A percentile compares a stretch with the other conserved stretches of the same genome.
Evolutionary conservation across 805 yeast species (phyloP).

Genomic region (Kodamaea fukazawae): DNA sequence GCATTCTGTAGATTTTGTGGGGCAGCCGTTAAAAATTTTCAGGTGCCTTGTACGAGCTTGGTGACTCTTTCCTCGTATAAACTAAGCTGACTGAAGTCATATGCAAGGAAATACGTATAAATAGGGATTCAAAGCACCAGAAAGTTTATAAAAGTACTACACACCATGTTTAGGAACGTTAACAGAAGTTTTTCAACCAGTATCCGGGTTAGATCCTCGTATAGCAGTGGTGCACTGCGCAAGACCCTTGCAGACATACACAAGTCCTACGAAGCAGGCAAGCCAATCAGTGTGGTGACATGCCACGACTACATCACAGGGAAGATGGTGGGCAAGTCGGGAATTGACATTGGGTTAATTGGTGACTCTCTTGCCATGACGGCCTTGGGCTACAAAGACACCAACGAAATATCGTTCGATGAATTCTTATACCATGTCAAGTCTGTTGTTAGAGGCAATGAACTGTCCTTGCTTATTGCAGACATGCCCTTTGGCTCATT

Average conservation of each 20-base stretch:
- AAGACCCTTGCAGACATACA: slow-evolving; percentile 14
- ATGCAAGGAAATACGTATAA: no score
- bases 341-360: slow-evolving; percentile 67
- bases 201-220: slow-evolving; percentile 10
- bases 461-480: slow-evolving; percentile 65
- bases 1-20: background rate
- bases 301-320: slow-evolving; percentile 87
- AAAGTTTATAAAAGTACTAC: no score
- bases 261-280: slow-evolving; percentile 11
- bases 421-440: slow-evolving; percentile 75
- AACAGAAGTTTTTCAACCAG: slow-evolving; percentile 7
- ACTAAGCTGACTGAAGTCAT: no score
- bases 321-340: slow-evolving; percentile 60
- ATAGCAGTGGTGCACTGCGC: slow-evolving; percentile 4
- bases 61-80: no score
- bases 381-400: slow-evolving; percentile 73
- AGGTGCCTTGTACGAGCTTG: no score
- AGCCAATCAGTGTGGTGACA: slow-evolving; percentile 54
- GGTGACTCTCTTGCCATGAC: slow-evolving; percentile 97
- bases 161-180: slow-evolving; percentile 3
- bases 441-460: slow-evolving; percentile 73
- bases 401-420: slow-evolving; percentile 73
- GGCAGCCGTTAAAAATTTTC: slow-evolving; percentile 1
- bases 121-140: no score
- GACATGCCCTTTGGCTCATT: slow-evolving; percentile 90